Percentiles rank a stretch among this genome's conserved stretches.
Conservation (phyloP, 225 moss, liverwort and hornwort genomes). For the Polytrichum formosum region DNA sequence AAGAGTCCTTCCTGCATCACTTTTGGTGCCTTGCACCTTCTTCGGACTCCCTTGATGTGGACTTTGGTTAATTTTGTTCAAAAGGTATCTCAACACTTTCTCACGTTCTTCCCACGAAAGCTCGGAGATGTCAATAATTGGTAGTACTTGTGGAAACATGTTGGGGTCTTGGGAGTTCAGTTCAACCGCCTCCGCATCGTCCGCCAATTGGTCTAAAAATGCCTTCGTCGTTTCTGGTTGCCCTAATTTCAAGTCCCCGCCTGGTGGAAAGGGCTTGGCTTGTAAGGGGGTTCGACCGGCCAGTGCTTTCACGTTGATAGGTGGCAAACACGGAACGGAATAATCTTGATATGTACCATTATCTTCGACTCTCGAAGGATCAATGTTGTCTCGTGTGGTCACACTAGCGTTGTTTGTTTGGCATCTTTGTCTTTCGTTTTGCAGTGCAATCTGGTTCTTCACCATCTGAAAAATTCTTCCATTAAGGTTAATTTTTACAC, state of each 20-base stretch:
- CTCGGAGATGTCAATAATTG: conserved; percentile 70
- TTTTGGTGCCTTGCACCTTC: not conserved
- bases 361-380: not conserved
- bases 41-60: not conserved
- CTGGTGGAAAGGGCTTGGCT: not conserved
- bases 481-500: too few species aligned
- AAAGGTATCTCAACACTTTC: conserved; percentile 63
- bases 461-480: conserved; percentile 10
- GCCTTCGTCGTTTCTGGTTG: not conserved
- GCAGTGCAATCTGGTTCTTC: conserved; percentile 40
- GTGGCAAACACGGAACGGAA: conserved; percentile 1
- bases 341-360: too few species aligned
- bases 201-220: not conserved
- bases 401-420: conserved; percentile 5
- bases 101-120: conserved; percentile 70
- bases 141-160: conserved; percentile 24
- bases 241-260: not conserved
- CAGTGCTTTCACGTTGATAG: conserved; percentile 9
- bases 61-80: conserved; percentile 50
- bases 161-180: conserved; percentile 14
- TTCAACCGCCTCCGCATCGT: not conserved
- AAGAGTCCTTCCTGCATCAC: conserved; percentile 11
- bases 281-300: conserved; percentile 16
- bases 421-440: conserved; percentile 17
- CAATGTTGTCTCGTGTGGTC: conserved; percentile 3